phyloP scores from a whole-genome alignment of 2,329 filamentous ascomycete species.

The Mycosphaerella arachidis region DNA sequence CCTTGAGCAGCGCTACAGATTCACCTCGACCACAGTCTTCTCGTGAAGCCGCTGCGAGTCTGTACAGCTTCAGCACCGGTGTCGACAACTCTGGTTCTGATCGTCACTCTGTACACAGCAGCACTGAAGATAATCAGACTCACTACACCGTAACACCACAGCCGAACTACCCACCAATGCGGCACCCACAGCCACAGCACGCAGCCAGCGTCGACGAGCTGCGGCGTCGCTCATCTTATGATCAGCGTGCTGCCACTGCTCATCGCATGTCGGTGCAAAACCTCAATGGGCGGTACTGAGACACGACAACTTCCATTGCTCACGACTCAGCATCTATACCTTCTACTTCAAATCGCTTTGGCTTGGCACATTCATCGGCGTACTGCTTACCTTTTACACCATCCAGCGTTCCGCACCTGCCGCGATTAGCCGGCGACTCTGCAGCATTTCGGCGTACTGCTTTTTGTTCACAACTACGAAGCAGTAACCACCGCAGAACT shows the following conservation, averaged over 20 bases:
- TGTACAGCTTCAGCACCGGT: conserved; percentile 30
- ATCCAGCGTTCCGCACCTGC: conserved; percentile 1
- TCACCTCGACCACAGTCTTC: conserved; percentile 14
- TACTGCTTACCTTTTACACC: neutral
- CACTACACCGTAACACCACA: conserved; percentile 2
- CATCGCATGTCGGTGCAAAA: conserved; percentile 28
- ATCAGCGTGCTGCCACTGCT: conserved; percentile 21
- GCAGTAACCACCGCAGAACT: neutral
- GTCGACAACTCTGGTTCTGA: conserved; percentile 15
- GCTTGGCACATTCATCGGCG: neutral
- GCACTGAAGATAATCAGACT: conserved; percentile 10
- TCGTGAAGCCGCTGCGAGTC: conserved; percentile 20
- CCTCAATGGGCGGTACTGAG: conserved; percentile 24
- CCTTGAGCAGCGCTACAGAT: conserved; percentile 9
- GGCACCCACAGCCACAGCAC: conserved; percentile 26
- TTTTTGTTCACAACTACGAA: neutral
- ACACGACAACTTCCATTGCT: neutral
- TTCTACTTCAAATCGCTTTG: neutral
- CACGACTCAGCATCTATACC: neutral
- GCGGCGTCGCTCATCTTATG: conserved; percentile 22
- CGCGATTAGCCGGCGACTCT: neutral
- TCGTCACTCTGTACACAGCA: conserved; percentile 4
- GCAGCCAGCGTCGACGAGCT: conserved; percentile 24
- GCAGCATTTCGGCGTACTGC: conserved; percentile 11
- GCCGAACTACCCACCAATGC: conserved; percentile 13